Percentiles rank a stretch among this genome's conserved stretches.
These are phyloP conservation scores for Pelargonium citronellum DNA, from an alignment of 441 rosid genomes.

Conservation along the genomic window DNA sequence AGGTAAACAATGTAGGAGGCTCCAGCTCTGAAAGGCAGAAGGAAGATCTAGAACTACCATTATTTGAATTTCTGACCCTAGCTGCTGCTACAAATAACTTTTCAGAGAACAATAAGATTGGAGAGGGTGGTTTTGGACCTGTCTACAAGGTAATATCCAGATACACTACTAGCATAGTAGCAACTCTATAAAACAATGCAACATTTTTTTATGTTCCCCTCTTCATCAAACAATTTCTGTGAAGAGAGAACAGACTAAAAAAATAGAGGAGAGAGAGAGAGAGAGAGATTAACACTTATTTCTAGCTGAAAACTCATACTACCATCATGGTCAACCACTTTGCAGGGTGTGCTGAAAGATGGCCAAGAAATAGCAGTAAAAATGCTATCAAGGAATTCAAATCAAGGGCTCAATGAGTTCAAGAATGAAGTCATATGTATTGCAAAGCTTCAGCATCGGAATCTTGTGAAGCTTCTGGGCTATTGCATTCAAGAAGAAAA, in stretches of 20 bases:
- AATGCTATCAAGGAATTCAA: constrained; percentile 30
- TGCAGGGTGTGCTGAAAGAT: constrained; percentile 24
- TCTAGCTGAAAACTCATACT: neutral
- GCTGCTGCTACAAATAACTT: constrained; percentile 30
- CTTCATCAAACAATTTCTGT: neutral
- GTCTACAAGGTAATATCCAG: constrained; percentile 25
- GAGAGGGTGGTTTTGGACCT: constrained; percentile 43
- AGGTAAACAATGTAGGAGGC: neutral
- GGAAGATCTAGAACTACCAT: constrained; percentile 33
- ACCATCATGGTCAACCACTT: neutral
- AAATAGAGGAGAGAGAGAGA: neutral
- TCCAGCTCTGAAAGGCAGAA: neutral
- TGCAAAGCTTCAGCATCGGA: constrained; percentile 33
- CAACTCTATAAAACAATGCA: no score
- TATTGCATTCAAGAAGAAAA: constrained; percentile 31
- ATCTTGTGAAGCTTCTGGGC: constrained; percentile 32
- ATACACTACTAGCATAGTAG: neutral
- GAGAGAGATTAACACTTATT: neutral
- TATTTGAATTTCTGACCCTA: constrained; percentile 25
- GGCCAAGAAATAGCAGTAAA: constrained; percentile 34
- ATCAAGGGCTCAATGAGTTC: constrained; percentile 35
- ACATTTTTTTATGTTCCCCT: neutral
- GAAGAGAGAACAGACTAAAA: no score
- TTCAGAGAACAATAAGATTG: constrained; percentile 32
- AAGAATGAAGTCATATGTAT: constrained; percentile 31